A percentile compares a stretch with the other conserved stretches of the same genome.
These are phyloP conservation scores for Kwoniella europaea DNA, from an alignment of 768 basidiomycete species.

Conservation along the genomic window DNA sequence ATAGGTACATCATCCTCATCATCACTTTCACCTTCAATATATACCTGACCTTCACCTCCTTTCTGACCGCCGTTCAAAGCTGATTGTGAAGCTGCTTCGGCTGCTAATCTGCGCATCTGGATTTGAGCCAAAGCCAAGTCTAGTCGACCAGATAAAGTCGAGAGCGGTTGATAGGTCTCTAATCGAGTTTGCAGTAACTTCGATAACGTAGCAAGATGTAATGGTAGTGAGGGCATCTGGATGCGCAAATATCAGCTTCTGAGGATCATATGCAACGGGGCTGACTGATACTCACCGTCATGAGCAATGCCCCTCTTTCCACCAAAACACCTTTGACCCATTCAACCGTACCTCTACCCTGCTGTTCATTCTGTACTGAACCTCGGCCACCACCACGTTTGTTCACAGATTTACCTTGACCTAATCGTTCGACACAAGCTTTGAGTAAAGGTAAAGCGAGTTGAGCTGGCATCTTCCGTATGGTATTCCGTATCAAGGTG, in stretches of 20 bases:
- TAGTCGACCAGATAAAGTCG: conserved; percentile 83
- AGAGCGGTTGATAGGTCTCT: conserved; percentile 78
- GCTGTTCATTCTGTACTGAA: conserved; percentile 63
- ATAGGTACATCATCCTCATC: conserved; percentile 62
- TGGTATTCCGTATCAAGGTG: conserved; percentile 81
- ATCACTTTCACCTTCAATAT: conserved; percentile 67
- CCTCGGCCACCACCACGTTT: conserved; percentile 71
- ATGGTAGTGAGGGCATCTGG: conserved; percentile 90
- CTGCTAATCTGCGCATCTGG: conserved; percentile 78
- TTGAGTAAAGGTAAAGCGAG: conserved; percentile 82
- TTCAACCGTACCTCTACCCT: conserved; percentile 55
- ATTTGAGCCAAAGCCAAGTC: conserved; percentile 95
- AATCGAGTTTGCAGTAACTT: conserved; percentile 77
- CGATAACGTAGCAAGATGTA: conserved; percentile 79
- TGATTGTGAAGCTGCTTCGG: conserved; percentile 61
- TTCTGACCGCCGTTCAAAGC: conserved; percentile 46
- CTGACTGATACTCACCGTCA: conserved; percentile 73
- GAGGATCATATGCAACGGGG: conserved; percentile 17
- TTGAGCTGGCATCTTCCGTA: conserved; percentile 81
- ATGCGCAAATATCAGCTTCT: neutral
- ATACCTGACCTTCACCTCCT: conserved; percentile 83
- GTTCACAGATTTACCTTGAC: conserved; percentile 78
- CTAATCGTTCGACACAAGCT: conserved; percentile 86
- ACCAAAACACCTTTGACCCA: conserved; percentile 73
- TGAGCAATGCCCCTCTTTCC: conserved; percentile 85